Base-by-base conservation (phyloP, 176 grass and related monocot species). In the Eleusine indica region DNA sequence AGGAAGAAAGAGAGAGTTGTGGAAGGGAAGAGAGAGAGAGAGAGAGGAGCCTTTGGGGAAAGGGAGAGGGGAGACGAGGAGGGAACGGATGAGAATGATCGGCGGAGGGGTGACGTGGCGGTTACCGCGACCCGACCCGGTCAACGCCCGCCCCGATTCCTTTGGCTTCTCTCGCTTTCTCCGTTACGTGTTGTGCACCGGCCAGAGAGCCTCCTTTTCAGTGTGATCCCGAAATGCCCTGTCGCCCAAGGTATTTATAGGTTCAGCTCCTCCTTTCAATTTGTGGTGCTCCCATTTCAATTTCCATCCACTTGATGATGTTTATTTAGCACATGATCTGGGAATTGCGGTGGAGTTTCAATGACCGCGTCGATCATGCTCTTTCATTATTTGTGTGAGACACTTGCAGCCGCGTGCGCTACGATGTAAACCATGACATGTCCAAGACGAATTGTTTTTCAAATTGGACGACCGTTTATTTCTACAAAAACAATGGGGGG, bases 31-130 rank as follows among this genome's bases (percentile, higher is more conserved):
- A 54, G 5, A 19, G 8, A 19, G 58, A 4, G 3, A 1, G 28
- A 7, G 71, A 4, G 71, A 14, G 8, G 12, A 14, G 3, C 12
- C 30, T 67, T 35, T 67, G 65, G 37, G 37, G 66, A 69, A 41
- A 69, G 66, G 46, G 77, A 25, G 19, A 4, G 19, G 18, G 1
- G 6, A n/a, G n/a, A 25, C 25, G 9, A 22, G 18, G 12, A 4
- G 19, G 77, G 87, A 80, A 76, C 75, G 87, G 87, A 89, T 41
- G 87, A 42, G 87, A 89, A 84, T 22, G 81, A 80, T 84, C 30
- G 51, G 76, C 82, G 76, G 70, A 62, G 4, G 51, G 64, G 13
- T 84, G 69, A 80, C 87, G 87, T 89, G 32, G 64, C 64, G 30
- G 30, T 32, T 37, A 66, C 47, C 22, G 46, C 49, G 73, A 15